A percentile compares a stretch with the other conserved stretches of the same genome.
Evolutionary conservation across 192 early-diverging fungal genomes (phyloP).

Genomic region (Coemansia sp.): DNA sequence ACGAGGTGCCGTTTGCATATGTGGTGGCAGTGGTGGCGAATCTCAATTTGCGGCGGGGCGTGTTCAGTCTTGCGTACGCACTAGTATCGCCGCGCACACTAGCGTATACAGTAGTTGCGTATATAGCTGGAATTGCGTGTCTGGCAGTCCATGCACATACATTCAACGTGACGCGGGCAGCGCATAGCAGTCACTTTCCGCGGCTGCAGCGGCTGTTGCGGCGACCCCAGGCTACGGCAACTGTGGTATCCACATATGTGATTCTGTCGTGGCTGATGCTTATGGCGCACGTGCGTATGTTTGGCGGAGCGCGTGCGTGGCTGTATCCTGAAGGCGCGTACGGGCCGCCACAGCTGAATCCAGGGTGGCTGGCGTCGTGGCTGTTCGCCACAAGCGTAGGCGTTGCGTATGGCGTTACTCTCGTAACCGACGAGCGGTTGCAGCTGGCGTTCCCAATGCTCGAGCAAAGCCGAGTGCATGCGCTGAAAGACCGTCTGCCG

Average conservation of each 20-base stretch:
- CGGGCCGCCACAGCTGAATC: conserved; percentile 52
- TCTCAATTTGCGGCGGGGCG: conserved; percentile 26
- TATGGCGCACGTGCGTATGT: conserved; percentile 29
- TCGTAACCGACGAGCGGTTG: conserved; percentile 41
- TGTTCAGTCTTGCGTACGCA: conserved; percentile 21
- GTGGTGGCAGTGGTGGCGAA: conserved; percentile 31
- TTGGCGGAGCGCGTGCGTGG: conserved; percentile 45
- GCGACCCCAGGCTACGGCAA: conserved; percentile 20
- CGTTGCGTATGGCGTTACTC: conserved; percentile 20
- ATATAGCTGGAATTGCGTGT: conserved; percentile 21
- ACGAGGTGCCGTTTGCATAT: conserved; percentile 44
- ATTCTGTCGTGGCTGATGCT: conserved; percentile 26
- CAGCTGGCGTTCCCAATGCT: conserved; percentile 48
- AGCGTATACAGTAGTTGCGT: conserved; percentile 33
- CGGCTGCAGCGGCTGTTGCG: conserved; percentile 49
- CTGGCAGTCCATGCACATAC: conserved; percentile 29
- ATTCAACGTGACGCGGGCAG: conserved; percentile 38
- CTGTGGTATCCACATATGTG: conserved; percentile 16
- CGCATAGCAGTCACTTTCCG: conserved; percentile 44
- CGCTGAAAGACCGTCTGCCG: conserved; percentile 46
- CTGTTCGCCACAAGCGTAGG: conserved; percentile 27
- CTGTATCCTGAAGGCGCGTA: conserved; percentile 49
- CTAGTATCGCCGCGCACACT: conserved; percentile 39
- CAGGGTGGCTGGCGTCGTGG: conserved; percentile 43
- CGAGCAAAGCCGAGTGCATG: conserved; percentile 48